phyloP scores from a whole-genome alignment of 176 grass and related monocot species.

The Hsuehochloa calcarea region DNA sequence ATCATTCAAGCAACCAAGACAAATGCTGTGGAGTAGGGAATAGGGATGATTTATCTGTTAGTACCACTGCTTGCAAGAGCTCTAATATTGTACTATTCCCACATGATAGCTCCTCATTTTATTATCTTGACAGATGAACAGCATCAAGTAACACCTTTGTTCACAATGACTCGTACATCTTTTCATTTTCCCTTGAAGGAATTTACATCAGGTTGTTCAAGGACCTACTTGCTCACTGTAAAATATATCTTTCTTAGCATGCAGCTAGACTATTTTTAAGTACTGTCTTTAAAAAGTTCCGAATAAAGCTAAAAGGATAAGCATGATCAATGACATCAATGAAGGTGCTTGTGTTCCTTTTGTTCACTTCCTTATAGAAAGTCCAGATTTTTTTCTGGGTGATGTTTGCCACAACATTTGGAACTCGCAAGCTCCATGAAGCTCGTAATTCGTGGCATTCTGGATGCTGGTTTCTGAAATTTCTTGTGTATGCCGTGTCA shows the following conservation, averaged over 20 bases:
- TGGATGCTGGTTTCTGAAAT: constrained; percentile 73
- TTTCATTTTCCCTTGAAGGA: not conserved
- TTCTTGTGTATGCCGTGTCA: constrained; percentile 54
- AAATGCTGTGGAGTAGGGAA: too few species aligned
- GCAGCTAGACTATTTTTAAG: not conserved
- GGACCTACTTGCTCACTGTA: not conserved
- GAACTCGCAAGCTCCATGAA: constrained; percentile 66
- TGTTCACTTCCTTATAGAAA: constrained; percentile 44
- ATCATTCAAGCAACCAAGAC: too few species aligned
- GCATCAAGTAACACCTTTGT: too few species aligned
- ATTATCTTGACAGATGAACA: too few species aligned
- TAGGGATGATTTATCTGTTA: too few species aligned
- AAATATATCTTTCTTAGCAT: not conserved
- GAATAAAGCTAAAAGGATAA: too few species aligned
- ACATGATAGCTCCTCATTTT: too few species aligned
- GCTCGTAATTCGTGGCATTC: constrained; percentile 83
- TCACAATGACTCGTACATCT: too few species aligned
- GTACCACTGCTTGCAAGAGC: too few species aligned
- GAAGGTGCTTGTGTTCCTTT: not conserved
- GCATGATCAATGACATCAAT: not conserved
- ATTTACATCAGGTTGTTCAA: not conserved
- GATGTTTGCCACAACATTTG: constrained; percentile 74
- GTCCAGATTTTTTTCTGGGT: constrained; percentile 82
- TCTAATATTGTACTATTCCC: too few species aligned
- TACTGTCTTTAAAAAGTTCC: not conserved